Evolutionary conservation across 768 basidiomycete genomes (phyloP).

Genomic region (Suillus clintonianus): DNA sequence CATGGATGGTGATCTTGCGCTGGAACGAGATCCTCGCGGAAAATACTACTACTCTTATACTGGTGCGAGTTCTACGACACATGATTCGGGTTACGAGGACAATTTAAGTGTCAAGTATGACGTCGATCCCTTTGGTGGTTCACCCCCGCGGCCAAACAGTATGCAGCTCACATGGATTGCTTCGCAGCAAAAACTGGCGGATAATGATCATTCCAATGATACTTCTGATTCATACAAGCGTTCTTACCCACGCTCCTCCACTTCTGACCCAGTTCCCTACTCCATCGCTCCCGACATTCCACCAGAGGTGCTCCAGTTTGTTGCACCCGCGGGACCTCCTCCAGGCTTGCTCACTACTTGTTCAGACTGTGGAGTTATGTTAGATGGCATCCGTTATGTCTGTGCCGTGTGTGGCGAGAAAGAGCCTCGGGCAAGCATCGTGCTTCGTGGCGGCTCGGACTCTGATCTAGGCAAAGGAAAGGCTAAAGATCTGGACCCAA

Average conservation of each 20-base stretch:
- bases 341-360: conserved; percentile 73
- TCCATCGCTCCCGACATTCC: conserved; percentile 41
- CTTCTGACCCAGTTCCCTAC: conserved; percentile 16
- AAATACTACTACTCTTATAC: conserved; percentile 79
- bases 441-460: conserved; percentile 10
- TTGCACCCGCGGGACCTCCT: conserved; percentile 51
- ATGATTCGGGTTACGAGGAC: conserved; percentile 59
- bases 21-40: conserved; percentile 68
- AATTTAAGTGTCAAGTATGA: conserved; percentile 39
- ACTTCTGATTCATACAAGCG: conserved; percentile 13
- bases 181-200: conserved; percentile 44
- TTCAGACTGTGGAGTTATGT: conserved; percentile 71
- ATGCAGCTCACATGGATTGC: conserved; percentile 70
- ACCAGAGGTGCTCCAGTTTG: conserved; percentile 53
- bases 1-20: conserved; percentile 61
- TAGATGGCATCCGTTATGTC: conserved; percentile 88
- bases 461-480: conserved; percentile 45
- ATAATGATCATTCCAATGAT: conserved; percentile 15
- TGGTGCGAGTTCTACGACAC: conserved; percentile 47
- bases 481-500: conserved; percentile 33
- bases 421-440: conserved; percentile 38
- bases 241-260: conserved; percentile 9
- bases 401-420: conserved; percentile 88
- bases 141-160: conserved; percentile 54
- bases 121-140: conserved; percentile 24